Evolutionary conservation across 352 stramenopile genomes (phyloP).

Genomic region (Globisporangium nunn): DNA sequence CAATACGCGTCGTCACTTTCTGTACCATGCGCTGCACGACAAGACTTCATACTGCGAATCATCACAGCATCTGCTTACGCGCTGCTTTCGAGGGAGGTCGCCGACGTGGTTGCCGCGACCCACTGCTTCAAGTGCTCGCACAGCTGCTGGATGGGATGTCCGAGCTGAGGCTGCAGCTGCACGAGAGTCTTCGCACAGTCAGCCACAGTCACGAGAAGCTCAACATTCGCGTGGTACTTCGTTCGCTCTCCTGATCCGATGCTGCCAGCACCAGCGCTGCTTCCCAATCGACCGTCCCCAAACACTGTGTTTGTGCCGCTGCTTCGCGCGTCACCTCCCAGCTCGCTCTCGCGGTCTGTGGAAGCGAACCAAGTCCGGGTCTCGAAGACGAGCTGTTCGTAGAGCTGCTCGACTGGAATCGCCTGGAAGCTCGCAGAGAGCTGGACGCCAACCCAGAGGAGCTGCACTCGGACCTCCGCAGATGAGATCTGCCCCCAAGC

Average conservation of each 20-base stretch:
- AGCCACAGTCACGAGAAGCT: conserved; percentile 28
- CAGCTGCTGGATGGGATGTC: conserved; percentile 18
- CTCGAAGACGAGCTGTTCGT: conserved; percentile 39
- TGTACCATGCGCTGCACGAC: too few species aligned
- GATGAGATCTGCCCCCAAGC: conserved; percentile 40
- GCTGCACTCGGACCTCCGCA: conserved; percentile 39
- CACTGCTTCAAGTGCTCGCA: conserved; percentile 20
- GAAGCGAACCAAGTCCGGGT: conserved; percentile 8
- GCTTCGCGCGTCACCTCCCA: conserved; percentile 11
- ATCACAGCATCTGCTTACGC: conserved; percentile 4
- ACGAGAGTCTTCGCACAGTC: conserved; percentile 32
- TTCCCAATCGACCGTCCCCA: conserved; percentile 32
- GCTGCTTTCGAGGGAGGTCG: conserved; percentile 6
- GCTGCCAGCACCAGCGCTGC: conserved; percentile 9
- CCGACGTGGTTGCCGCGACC: not conserved
- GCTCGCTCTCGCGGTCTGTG: conserved; percentile 14
- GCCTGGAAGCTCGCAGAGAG: conserved; percentile 27
- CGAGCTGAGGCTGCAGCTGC: conserved; percentile 19
- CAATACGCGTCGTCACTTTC: not conserved
- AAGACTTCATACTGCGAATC: not conserved
- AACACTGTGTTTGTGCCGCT: conserved; percentile 16
- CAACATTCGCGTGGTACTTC: conserved; percentile 10
- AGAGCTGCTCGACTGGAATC: conserved; percentile 25
- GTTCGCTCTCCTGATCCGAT: conserved; percentile 6
- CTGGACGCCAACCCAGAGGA: conserved; percentile 49